Evolutionary conservation across 2,329 filamentous ascomycete species (phyloP).

Genomic region (Aspergillus quadricinctus): DNA sequence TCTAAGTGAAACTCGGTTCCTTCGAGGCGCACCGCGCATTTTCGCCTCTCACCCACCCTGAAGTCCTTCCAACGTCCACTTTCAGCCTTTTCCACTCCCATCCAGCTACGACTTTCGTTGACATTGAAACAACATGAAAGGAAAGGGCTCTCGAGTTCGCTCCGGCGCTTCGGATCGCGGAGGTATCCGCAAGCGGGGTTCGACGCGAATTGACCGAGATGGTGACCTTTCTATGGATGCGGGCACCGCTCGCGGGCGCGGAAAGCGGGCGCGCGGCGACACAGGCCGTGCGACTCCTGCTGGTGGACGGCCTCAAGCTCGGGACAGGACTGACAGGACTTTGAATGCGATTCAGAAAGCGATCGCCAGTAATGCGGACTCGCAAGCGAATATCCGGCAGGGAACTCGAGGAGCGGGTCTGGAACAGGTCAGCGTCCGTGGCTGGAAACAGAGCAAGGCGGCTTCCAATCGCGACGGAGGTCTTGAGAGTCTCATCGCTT

Average conservation of each 20-base stretch:
- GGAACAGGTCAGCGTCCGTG: constrained; percentile 48
- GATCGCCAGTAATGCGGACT: constrained; percentile 26
- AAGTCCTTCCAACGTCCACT: neutral
- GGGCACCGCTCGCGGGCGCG: constrained; percentile 32
- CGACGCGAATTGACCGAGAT: constrained; percentile 52
- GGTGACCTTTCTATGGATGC: constrained; percentile 59
- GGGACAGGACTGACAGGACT: constrained; percentile 30
- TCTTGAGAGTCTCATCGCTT: constrained; percentile 59
- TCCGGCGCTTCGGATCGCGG: constrained; percentile 37
- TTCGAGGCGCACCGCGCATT: constrained; percentile 27
- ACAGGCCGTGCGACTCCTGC: constrained; percentile 18
- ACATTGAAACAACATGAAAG: constrained; percentile 27
- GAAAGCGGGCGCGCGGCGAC: constrained; percentile 32
- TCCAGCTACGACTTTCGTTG: neutral
- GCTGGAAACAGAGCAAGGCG: constrained; percentile 66
- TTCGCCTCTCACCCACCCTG: constrained; percentile 5
- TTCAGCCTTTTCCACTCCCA: neutral
- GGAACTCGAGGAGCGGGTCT: constrained; percentile 24
- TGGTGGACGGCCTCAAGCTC: constrained; percentile 19
- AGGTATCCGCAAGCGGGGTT: constrained; percentile 49
- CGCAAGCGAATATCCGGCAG: constrained; percentile 39
- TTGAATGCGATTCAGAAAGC: constrained; percentile 36
- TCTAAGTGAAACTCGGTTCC: constrained; percentile 7
- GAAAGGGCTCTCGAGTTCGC: constrained; percentile 28
- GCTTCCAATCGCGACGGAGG: constrained; percentile 63